These are phyloP conservation scores for Arthroderma uncinatum DNA, from an alignment of 2,329 filamentous ascomycete species.

Conservation along the genomic window DNA sequence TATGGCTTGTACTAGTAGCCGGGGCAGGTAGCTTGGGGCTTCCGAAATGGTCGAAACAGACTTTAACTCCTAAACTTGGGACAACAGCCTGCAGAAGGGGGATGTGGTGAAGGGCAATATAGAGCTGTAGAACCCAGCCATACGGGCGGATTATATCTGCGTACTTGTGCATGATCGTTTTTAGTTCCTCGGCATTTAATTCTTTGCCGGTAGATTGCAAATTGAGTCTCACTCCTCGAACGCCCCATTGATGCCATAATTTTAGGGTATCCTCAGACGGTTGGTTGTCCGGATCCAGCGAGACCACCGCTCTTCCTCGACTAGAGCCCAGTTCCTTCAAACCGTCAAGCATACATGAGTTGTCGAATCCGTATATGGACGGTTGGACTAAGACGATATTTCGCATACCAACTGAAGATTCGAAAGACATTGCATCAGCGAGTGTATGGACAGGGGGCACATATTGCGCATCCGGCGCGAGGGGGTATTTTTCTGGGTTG, in stretches of 20 bases:
- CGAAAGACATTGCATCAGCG: slow-evolving; percentile 42
- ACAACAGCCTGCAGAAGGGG: slow-evolving; percentile 41
- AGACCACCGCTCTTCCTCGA: slow-evolving; percentile 45
- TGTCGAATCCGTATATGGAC: slow-evolving; percentile 52
- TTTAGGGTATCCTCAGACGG: slow-evolving; percentile 32
- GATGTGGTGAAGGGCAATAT: slow-evolving; percentile 44
- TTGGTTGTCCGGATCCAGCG: slow-evolving; percentile 41
- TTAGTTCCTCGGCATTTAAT: slow-evolving; percentile 34
- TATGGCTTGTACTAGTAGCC: slow-evolving; percentile 10
- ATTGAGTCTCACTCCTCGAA: slow-evolving; percentile 50
- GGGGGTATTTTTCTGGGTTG: slow-evolving; percentile 42
- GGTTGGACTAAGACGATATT: slow-evolving; percentile 52
- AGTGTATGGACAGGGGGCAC: slow-evolving; percentile 41
- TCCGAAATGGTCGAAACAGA: slow-evolving; percentile 53
- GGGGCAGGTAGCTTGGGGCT: slow-evolving; percentile 32
- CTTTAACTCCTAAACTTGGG: slow-evolving; percentile 39
- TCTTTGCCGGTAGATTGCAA: slow-evolving; percentile 43
- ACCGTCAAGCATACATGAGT: slow-evolving; percentile 47
- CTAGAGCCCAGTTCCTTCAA: slow-evolving; percentile 40
- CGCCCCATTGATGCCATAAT: slow-evolving; percentile 47
- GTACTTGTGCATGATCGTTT: slow-evolving; percentile 36
- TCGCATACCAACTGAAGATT: slow-evolving; percentile 37
- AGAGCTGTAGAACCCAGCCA: slow-evolving; percentile 50
- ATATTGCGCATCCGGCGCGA: slow-evolving; percentile 42
- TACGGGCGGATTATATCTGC: slow-evolving; percentile 41